Evolutionary conservation across 495 filamentous ascomycete genomes (phyloP).

Genomic region (Rostrohypoxylon terebratum): DNA sequence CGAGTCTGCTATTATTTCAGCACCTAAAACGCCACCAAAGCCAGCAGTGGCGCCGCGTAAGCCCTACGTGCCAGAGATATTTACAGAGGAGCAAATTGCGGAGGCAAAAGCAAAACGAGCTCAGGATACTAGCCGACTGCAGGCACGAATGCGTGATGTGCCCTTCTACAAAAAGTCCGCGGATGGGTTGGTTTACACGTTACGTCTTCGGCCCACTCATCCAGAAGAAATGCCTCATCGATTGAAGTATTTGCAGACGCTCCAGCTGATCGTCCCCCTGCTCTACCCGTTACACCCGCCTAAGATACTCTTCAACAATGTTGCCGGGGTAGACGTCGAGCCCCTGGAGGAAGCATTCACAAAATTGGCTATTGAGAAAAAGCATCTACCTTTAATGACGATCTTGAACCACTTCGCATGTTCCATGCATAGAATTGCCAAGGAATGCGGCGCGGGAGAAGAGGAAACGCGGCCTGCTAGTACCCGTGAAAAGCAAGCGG

Average conservation of each 20-base stretch:
- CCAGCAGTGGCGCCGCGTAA: constrained; percentile 37
- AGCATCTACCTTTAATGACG: constrained; percentile 73
- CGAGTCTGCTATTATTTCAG: constrained; percentile 60
- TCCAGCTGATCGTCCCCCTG: constrained; percentile 76
- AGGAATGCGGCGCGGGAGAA: constrained; percentile 51
- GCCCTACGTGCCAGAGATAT: constrained; percentile 56
- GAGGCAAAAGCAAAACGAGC: constrained; percentile 73
- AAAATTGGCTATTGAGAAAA: constrained; percentile 66
- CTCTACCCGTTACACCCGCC: constrained; percentile 79
- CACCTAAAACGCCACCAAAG: constrained; percentile 63
- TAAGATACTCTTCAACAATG: constrained; percentile 72
- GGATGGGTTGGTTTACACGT: constrained; percentile 75
- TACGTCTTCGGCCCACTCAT: constrained; percentile 78
- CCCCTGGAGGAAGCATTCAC: constrained; percentile 74
- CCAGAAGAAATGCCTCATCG: constrained; percentile 69
- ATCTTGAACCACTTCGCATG: constrained; percentile 82
- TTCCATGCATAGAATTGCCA: constrained; percentile 78
- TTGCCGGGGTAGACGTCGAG: constrained; percentile 69
- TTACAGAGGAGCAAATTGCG: constrained; percentile 67
- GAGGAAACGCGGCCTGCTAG: constrained; percentile 2
- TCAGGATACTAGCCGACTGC: constrained; percentile 77
- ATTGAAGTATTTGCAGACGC: constrained; percentile 71
- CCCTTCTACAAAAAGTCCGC: constrained; percentile 75
- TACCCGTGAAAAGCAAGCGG: neutral
- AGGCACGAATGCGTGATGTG: constrained; percentile 78